phyloP scores from a whole-genome alignment of 1,139 yeast species.

The Hanseniaspora uvarum region DNA sequence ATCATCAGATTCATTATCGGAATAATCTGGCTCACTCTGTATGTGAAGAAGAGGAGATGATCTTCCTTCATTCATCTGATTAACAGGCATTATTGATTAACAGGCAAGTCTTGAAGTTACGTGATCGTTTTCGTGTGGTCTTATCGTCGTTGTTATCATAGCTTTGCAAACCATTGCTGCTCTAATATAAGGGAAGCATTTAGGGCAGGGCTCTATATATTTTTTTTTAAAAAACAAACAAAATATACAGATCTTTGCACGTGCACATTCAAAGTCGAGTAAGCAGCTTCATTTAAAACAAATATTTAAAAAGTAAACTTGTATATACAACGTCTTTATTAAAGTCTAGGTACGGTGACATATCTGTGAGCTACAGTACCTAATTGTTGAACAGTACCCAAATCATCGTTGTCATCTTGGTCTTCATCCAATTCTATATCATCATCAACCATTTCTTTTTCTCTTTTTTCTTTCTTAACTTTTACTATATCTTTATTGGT shows the following conservation, averaged over 20 bases:
- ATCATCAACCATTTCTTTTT: conserved; percentile 1
- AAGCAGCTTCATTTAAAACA: too few species aligned
- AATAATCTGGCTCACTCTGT: conserved; percentile 15
- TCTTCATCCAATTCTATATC: conserved; percentile 1
- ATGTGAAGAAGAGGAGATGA: neutral
- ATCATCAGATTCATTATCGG: conserved; percentile 2
- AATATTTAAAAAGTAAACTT: neutral
- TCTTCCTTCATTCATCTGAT: neutral
- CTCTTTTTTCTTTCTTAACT: conserved; percentile 11
- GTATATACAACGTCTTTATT: neutral
- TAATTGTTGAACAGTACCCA: conserved; percentile 15
- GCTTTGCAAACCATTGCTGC: neutral
- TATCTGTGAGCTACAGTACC: conserved; percentile 27
- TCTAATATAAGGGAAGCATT: neutral
- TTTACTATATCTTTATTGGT: conserved; percentile 14
- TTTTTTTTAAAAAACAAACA: too few species aligned
- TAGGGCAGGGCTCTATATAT: too few species aligned
- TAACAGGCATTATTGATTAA: neutral
- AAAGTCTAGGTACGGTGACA: conserved; percentile 38
- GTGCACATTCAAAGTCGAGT: too few species aligned
- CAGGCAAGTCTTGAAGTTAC: too few species aligned
- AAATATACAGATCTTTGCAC: too few species aligned
- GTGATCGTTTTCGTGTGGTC: neutral
- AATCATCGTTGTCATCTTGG: conserved; percentile 13
- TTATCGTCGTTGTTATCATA: neutral